Evolutionary conservation across 257 asterid species (phyloP).

Genomic region (Solanum paucissectum): DNA sequence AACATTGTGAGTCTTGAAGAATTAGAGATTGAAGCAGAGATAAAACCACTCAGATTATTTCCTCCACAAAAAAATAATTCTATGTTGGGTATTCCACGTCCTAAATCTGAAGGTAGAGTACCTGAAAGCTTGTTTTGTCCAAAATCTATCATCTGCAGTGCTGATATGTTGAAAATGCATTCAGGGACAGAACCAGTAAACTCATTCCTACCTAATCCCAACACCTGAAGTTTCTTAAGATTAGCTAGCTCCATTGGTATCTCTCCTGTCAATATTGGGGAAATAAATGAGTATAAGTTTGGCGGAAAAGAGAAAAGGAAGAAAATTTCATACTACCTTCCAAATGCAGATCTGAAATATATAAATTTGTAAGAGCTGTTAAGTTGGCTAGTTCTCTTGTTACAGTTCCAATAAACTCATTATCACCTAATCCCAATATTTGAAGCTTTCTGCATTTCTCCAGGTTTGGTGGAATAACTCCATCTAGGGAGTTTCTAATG

Average conservation of each 20-base stretch:
- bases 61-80: neutral
- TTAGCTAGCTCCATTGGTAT: neutral
- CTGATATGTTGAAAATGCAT: neutral
- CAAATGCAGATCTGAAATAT: neutral
- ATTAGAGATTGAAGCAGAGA: neutral
- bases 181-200: neutral
- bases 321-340: neutral
- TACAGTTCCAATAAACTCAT: neutral
- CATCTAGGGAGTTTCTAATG: neutral
- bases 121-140: neutral
- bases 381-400: neutral
- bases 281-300: neutral
- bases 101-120: neutral
- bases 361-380: neutral
- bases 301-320: neutral
- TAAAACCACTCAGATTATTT: neutral
- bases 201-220: neutral
- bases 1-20: no score
- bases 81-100: neutral
- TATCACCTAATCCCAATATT: fast-evolving
- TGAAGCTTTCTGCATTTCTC: neutral
- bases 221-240: neutral
- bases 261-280: neutral
- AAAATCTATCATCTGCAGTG: neutral
- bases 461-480: neutral